phyloP scores from a whole-genome alignment of 345 rosid genomes.

The Gossypium turneri region DNA sequence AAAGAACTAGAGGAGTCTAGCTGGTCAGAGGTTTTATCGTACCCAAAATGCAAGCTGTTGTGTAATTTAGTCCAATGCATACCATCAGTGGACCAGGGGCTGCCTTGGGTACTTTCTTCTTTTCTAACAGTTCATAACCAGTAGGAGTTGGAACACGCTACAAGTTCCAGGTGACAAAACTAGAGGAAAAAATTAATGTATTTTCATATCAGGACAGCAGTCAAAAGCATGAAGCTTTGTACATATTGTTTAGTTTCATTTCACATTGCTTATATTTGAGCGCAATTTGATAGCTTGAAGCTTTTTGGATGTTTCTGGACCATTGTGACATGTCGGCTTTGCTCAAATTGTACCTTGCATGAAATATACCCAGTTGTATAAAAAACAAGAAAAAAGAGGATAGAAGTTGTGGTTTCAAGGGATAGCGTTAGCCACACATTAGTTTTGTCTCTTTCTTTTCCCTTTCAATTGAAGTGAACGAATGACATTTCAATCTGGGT shows the following conservation, averaged over 20 bases:
- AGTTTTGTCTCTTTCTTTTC: too few species aligned
- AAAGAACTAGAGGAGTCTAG: background rate
- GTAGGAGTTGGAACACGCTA: background rate
- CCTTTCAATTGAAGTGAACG: too few species aligned
- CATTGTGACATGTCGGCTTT: background rate
- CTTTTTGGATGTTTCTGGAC: background rate
- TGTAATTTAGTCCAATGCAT: background rate
- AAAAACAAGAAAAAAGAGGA: background rate
- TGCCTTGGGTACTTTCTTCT: background rate
- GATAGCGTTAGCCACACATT: background rate
- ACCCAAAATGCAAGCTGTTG: background rate
- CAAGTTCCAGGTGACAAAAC: background rate
- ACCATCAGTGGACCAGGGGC: background rate
- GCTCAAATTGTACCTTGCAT: background rate
- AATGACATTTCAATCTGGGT: too few species aligned
- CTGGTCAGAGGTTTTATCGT: slow-evolving; percentile 7
- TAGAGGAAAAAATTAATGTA: background rate
- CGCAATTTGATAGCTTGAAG: background rate
- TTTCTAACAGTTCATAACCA: background rate
- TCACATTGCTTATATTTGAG: background rate
- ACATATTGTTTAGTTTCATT: background rate
- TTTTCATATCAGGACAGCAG: background rate
- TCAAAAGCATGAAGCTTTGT: background rate
- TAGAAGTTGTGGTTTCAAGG: background rate
- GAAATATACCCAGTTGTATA: background rate